Evolutionary conservation across 2,329 filamentous ascomycete species (phyloP).

Genomic region (Venturia aucupariae): DNA sequence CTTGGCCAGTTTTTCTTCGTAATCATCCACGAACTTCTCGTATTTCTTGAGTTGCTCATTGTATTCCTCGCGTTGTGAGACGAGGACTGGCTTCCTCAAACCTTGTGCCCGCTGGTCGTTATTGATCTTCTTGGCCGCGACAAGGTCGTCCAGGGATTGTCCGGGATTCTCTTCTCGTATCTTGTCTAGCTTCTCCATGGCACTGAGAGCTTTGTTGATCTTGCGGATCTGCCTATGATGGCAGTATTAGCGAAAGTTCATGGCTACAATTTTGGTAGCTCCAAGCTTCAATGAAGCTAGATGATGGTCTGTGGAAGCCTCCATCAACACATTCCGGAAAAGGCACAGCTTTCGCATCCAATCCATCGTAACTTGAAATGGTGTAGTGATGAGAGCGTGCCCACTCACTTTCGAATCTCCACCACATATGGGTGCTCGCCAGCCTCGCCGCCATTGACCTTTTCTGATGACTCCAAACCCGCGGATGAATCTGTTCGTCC

Average conservation of each 20-base stretch:
- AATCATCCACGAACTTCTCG: constrained; percentile 67
- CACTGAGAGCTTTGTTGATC: constrained; percentile 83
- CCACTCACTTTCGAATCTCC: constrained; percentile 73
- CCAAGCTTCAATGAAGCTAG: background rate
- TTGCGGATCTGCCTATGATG: constrained; percentile 71
- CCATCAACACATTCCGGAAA: background rate
- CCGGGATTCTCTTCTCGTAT: constrained; percentile 60
- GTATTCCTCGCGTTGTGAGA: constrained; percentile 56
- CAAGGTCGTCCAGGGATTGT: constrained; percentile 64
- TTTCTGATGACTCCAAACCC: constrained; percentile 20
- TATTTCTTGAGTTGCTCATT: constrained; percentile 68
- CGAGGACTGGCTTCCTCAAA: constrained; percentile 65
- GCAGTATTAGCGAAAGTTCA: constrained; percentile 4
- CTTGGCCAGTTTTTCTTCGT: constrained; percentile 49
- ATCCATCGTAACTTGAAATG: background rate
- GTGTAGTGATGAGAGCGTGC: background rate
- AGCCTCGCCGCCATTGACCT: constrained; percentile 50
- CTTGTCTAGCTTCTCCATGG: constrained; percentile 62
- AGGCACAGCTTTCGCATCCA: background rate
- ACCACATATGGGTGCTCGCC: constrained; percentile 71
- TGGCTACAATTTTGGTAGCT: background rate
- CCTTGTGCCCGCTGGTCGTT: constrained; percentile 68
- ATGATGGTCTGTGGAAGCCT: background rate
- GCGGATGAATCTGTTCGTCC: constrained; percentile 22
- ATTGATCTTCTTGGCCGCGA: constrained; percentile 65